Base-by-base conservation (phyloP, 139 green algal genomes). In the Haematococcus sp. region DNA sequence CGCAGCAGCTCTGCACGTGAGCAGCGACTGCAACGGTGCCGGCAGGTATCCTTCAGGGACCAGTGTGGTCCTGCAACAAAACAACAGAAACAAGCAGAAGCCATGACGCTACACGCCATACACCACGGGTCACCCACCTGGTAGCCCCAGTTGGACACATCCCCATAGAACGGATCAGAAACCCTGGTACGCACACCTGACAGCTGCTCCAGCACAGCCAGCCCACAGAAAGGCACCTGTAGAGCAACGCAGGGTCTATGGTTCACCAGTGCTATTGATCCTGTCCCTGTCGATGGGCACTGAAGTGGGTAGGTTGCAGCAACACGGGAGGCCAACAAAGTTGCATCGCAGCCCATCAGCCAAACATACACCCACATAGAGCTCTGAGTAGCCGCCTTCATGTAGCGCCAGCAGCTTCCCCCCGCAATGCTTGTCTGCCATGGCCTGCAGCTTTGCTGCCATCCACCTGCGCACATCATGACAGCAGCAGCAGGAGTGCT, bases 221-320 rank as follows among this genome's bases (percentile, higher is more conserved):
- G 68, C 2, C 76, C 80, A 63, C 83, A 88, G 77, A 88, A 88
- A 0, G 83, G 83, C 58, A 65, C 58, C 58, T 65, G 25, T 25
- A 19, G n/a, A n/a, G 60, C 60, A 9, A 68, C 15, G 31, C 4
- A 22, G 60, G 19, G 55, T 30, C 4, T 9, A 28, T 25, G 55
- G n/a, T 13, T 13, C 9, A 28, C 5, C 5, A 46, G 13, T 35
- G 13, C 4, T 33, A 68, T n/a, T 19, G n/a, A n/a, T n/a, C n/a
- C n/a, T n/a, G n/a, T n/a, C n/a, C n/a, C n/a, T n/a, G n/a, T n/a
- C n/a, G n/a, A n/a, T n/a, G n/a, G n/a, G n/a, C n/a, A n/a, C n/a
- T n/a, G n/a, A n/a, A n/a, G n/a, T n/a, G n/a, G n/a, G n/a, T n/a
- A n/a, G n/a, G n/a, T n/a, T n/a, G n/a, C n/a, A n/a, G n/a, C n/a